Conservation (phyloP, 331 rosid species). For the Malus hybrid region DNA sequence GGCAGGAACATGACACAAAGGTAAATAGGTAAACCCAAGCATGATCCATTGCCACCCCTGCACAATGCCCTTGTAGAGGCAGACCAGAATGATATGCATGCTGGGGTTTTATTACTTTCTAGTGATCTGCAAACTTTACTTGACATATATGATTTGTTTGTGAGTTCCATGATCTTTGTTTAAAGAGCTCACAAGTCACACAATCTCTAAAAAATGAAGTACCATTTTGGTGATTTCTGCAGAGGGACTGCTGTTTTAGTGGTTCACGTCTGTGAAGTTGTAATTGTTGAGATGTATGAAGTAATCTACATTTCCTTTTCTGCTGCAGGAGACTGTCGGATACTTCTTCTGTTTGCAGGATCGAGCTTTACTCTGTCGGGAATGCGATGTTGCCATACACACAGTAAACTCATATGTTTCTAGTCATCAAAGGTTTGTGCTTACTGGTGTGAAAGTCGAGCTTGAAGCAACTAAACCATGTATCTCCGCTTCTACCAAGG, state of each 20-base stretch:
- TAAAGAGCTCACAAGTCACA: not conserved
- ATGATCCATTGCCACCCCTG: not conserved
- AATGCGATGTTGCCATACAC: constrained; percentile 33
- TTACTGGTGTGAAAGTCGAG: constrained; percentile 26
- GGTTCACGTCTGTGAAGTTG: too few relatives aligned
- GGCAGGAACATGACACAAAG: too few relatives aligned
- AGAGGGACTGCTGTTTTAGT: not conserved
- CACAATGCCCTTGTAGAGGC: too few relatives aligned
- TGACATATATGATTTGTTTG: not conserved
- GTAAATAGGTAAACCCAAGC: too few relatives aligned
- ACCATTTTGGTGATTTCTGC: not conserved
- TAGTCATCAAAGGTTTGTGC: constrained; percentile 25
- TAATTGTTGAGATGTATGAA: not conserved
- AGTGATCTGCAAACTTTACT: not conserved
- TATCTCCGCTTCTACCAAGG: not conserved
- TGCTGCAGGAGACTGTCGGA: constrained; percentile 57
- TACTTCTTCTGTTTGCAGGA: constrained; percentile 83
- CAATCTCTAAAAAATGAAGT: not conserved
- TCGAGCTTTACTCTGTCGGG: constrained; percentile 70
- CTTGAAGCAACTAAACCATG: constrained; percentile 23
- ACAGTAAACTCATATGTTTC: constrained; percentile 20
- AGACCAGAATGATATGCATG: not conserved
- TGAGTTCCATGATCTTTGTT: not conserved
- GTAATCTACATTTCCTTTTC: not conserved
- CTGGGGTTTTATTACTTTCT: not conserved